Evolutionary conservation across 768 basidiomycete genomes (phyloP), one percentile per base, ranked within the genome.

Genomic region (Hericium alpestre): DNA sequence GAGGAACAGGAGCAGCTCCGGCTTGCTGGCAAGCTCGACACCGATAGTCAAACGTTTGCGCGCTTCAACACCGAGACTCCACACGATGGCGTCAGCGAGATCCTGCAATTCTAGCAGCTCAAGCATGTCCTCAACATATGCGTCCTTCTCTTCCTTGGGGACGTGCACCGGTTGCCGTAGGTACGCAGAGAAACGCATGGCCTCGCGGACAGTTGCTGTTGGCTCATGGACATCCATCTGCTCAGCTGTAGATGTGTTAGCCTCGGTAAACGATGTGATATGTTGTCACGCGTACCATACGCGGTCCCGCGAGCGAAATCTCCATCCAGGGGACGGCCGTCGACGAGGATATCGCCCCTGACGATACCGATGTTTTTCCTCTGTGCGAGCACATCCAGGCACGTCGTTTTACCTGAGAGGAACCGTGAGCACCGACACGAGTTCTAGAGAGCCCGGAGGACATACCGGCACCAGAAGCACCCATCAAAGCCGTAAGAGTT

Each of bases 31-130:
- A 16, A 95, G 77, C 67, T 94, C 92, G 56, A 94, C 92, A 56
- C 90, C 93, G 63, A 94, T 94, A 2, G 92, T 94, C 25, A 93
- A 76, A 8, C 91, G 84, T 67, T 94, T 94, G 60, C 91, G 79
- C 13, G 87, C 83, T 64, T 88, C 86, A 18, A 83, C 79, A 54
- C 77, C 77, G 43, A 88, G 74, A 62, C 79, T 82, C 66, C 80
- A 81, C 13, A 93, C 87, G 61, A 93, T 74, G 0, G 88, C 90
- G 60, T 93, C 92, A 0, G 90, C 83, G 1, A 90, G 74, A 65
- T 91, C 85, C 63, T 93, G 88, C 27, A 94, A 74, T 68, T 93
- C 92, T 27, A 93, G 76, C 15, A 93, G 76, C 65, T 90, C 84
- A 38, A 94, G 84, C 71, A 87, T 86, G 66, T 86, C 90, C 69